phyloP scores from a whole-genome alignment of 352 stramenopile genomes.

The Phytopythium cucurbitacearum region DNA sequence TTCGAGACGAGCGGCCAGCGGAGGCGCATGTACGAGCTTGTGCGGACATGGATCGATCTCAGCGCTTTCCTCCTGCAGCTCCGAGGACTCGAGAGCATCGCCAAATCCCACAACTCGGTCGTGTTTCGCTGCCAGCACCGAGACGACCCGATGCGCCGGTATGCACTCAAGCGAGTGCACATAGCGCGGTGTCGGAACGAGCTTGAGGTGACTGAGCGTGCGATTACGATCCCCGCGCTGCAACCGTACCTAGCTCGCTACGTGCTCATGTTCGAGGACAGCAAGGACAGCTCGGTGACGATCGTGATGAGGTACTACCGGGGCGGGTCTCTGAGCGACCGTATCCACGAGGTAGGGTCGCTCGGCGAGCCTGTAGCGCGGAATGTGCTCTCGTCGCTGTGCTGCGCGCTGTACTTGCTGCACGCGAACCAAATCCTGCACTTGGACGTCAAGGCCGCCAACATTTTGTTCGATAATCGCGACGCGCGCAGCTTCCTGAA shows the following conservation, averaged over 20 bases:
- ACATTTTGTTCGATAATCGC: constrained; percentile 52
- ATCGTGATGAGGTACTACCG: constrained; percentile 63
- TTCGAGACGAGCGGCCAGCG: constrained; percentile 44
- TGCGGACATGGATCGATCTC: constrained; percentile 57
- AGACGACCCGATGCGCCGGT: constrained; percentile 18
- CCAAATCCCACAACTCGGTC: constrained; percentile 42
- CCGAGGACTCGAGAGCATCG: constrained; percentile 37
- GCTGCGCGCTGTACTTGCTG: constrained; percentile 36
- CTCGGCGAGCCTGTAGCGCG: constrained; percentile 29
- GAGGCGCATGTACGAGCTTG: constrained; percentile 39
- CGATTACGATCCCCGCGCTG: constrained; percentile 24
- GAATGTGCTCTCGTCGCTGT: constrained; percentile 39
- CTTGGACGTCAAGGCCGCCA: constrained; percentile 60
- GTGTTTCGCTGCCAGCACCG: constrained; percentile 50
- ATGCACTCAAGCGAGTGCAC: constrained; percentile 50
- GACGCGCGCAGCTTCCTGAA: constrained; percentile 29
- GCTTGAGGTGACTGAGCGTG: constrained; percentile 40
- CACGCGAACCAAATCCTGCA: constrained; percentile 54
- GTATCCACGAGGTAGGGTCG: constrained; percentile 27
- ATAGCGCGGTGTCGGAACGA: constrained; percentile 25
- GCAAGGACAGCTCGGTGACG: constrained; percentile 30
- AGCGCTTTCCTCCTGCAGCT: constrained; percentile 45
- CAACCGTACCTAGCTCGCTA: constrained; percentile 48
- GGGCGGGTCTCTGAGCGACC: constrained; percentile 46
- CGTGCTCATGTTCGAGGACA: constrained; percentile 56